Base-by-base conservation (phyloP, 352 stramenopile species). In the Stephanocyclus meneghinianus region DNA sequence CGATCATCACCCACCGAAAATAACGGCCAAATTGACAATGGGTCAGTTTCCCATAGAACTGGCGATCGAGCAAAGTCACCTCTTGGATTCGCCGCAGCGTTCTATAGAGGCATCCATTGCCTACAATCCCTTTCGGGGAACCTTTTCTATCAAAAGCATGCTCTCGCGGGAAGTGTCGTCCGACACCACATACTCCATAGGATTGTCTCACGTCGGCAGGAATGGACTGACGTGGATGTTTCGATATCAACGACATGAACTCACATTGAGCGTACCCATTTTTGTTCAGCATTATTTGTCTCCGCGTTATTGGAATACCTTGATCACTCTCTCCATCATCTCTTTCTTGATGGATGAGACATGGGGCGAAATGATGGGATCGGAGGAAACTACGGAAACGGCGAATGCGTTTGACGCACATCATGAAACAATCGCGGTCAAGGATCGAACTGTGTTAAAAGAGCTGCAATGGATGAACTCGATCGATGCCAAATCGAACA, bases 171-270 rank as follows among this genome's bases (percentile, higher is more conserved):
- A 76, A 32, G 30, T 84, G 60, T 67, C 50, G 5, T 35, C 26
- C 51, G 18, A 13, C 1, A 50, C 32, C 29, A 70, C 32, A 11
- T n/a, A 75, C 21, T 63, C 44, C 15, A 73, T 84, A 6, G 76
- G 70, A 30, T 7, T 84, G 0, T 53, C 78, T 18, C 76, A 84
- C 35, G 68, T 40, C 21, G 55, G 56, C 32, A 32, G 72, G 45
- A 56, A 62, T 16, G 76, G 76, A n/a, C 40, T 84, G 8, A 79
- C 70, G 11, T 84, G 76, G 70, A 1, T 84, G n/a, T 53, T 84
- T 55, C 18, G 18, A 51, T 84, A 79, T 69, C 11, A 84, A 44
- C 69, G 65, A 26, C 76, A 66, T 29, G 70, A 84, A 53, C 9
- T 84, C 8, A 55, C 62, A 30, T 16, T 84, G 21, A 67, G 40